phyloP scores from a whole-genome alignment of 129 eudicot genomes.

The Kitagawia praeruptora region DNA sequence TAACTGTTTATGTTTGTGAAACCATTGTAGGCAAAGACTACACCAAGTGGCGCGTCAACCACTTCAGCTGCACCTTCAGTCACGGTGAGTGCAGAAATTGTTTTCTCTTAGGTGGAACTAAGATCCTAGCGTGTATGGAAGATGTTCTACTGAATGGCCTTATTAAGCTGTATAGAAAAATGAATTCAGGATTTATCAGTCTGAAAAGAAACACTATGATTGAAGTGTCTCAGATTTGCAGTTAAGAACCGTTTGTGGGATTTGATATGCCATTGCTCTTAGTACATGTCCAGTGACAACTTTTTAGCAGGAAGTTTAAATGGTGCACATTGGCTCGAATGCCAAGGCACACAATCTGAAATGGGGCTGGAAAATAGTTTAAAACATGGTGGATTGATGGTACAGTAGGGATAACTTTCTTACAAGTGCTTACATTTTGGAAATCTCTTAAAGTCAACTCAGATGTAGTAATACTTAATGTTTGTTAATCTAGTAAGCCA shows the following conservation, averaged over 20 bases:
- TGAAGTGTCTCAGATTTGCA: neutral
- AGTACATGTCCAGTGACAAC: neutral
- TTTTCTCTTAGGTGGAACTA: neutral
- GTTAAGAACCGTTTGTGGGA: neutral
- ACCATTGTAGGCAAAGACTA: slow-evolving; percentile 33
- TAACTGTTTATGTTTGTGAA: slow-evolving; percentile 51
- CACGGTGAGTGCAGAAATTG: slow-evolving; percentile 26
- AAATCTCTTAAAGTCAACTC: neutral
- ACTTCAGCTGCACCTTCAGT: slow-evolving; percentile 35
- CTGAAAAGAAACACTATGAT: neutral
- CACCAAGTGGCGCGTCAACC: slow-evolving; percentile 35
- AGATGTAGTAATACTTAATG: neutral
- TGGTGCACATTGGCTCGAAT: neutral
- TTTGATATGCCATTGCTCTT: neutral
- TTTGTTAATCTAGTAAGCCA: neutral
- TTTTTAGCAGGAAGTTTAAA: neutral
- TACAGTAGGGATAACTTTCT: neutral
- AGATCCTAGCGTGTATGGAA: neutral
- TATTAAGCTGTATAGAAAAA: neutral
- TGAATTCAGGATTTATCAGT: neutral
- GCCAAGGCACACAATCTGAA: neutral
- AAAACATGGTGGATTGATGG: neutral
- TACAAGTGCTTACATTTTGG: neutral
- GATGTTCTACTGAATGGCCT: neutral
- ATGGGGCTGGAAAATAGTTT: neutral